A percentile compares a stretch with the other conserved stretches of the same genome.
Evolutionary conservation across 345 rosid species (phyloP).

Genomic region (Arabis hirsuta): DNA sequence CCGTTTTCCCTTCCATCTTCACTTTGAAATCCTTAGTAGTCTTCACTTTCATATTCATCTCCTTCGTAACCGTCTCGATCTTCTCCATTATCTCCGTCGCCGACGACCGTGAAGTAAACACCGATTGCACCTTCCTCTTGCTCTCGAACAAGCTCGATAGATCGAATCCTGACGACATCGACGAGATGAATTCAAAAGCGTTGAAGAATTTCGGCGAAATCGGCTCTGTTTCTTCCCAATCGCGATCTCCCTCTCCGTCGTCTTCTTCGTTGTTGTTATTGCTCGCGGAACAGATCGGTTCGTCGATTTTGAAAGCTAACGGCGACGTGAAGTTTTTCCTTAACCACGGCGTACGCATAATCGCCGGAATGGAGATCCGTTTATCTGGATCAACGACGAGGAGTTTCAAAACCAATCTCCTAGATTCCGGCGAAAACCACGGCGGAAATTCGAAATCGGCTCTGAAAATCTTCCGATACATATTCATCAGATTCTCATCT

Average conservation of each 20-base stretch:
- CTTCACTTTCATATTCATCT: constrained; percentile 56
- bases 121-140: constrained; percentile 52
- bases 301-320: constrained; percentile 42
- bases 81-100: constrained; percentile 54
- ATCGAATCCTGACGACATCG: constrained; percentile 86
- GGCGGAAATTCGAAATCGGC: constrained; percentile 72
- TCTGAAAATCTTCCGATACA: constrained; percentile 65
- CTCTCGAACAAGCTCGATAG: constrained; percentile 71
- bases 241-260: background rate
- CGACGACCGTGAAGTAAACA: constrained; percentile 67
- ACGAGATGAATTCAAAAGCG: constrained; percentile 76
- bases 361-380: constrained; percentile 67
- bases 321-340: constrained; percentile 53
- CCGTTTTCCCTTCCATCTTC: constrained; percentile 51
- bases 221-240: constrained; percentile 21
- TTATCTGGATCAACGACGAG: constrained; percentile 64
- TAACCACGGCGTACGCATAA: constrained; percentile 72
- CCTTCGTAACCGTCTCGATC: constrained; percentile 59
- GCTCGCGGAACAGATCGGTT: constrained; percentile 32
- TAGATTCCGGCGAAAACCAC: constrained; percentile 67
- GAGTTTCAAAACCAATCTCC: constrained; percentile 61
- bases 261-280: background rate
- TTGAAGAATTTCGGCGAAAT: constrained; percentile 53
- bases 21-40: constrained; percentile 54
- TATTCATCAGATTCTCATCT: constrained; percentile 64